phyloP scores from a whole-genome alignment of 2,329 filamentous ascomycete species.

The Hawksworthiomyces lignivorus region DNA sequence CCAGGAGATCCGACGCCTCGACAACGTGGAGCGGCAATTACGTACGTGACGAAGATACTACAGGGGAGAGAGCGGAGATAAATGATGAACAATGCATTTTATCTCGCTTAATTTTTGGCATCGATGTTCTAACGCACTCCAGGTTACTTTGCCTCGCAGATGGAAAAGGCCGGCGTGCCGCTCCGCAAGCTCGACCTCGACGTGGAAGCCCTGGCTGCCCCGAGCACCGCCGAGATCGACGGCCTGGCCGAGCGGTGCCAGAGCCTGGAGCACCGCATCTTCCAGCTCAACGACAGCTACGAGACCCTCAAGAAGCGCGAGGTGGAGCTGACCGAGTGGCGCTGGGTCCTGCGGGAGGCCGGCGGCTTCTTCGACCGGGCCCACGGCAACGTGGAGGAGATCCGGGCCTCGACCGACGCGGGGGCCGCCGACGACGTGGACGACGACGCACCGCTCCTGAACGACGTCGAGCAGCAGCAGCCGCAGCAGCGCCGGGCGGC shows the following conservation, averaged over 20 bases:
- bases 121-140: slow-evolving; percentile 1
- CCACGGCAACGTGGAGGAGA: slow-evolving; percentile 93
- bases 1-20: slow-evolving; percentile 90
- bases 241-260: slow-evolving; percentile 89
- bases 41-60: slow-evolving; percentile 54
- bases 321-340: slow-evolving; percentile 95
- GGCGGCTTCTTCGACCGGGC: slow-evolving; percentile 96
- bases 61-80: too few relatives aligned
- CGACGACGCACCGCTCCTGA: slow-evolving; percentile 87
- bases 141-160: slow-evolving; percentile 93
- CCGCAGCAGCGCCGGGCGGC: slow-evolving; percentile 43
- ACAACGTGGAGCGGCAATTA: slow-evolving; percentile 96
- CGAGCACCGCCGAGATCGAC: slow-evolving; percentile 91
- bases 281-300: slow-evolving; percentile 93
- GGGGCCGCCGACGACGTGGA: slow-evolving; percentile 31
- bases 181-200: slow-evolving; percentile 91
- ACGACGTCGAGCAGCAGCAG: slow-evolving; percentile 72
- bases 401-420: slow-evolving; percentile 72
- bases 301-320: slow-evolving; percentile 97
- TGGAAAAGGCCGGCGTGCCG: slow-evolving; percentile 83
- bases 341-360: slow-evolving; percentile 93
- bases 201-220: slow-evolving; percentile 74
- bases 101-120: not conserved
- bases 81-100: not conserved
- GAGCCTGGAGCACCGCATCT: slow-evolving; percentile 83